These are phyloP conservation scores for Fusarium haematococcum DNA, from an alignment of 2,329 filamentous ascomycete species.

Conservation along the genomic window DNA sequence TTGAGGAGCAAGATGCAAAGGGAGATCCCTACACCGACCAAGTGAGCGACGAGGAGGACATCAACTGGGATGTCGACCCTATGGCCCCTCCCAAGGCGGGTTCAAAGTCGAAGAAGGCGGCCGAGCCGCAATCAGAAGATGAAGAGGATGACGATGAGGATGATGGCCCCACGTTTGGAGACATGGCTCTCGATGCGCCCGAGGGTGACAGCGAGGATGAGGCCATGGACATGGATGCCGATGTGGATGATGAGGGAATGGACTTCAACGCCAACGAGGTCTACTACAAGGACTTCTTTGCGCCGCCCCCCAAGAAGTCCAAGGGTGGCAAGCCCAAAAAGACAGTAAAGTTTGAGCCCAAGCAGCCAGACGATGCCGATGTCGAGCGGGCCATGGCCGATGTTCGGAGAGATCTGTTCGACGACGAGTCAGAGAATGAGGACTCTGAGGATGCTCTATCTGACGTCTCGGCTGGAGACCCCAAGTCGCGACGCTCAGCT, in stretches of 20 bases:
- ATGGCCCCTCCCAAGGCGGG: conserved; percentile 56
- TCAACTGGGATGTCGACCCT: conserved; percentile 90
- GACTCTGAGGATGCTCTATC: conserved; percentile 74
- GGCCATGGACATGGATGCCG: conserved; percentile 61
- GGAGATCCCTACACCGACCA: conserved; percentile 80
- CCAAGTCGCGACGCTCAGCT: conserved; percentile 80
- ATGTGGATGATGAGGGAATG: conserved; percentile 67
- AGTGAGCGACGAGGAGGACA: conserved; percentile 84
- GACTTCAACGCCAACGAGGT: conserved; percentile 85
- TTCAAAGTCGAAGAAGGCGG: conserved; percentile 45
- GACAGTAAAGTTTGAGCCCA: conserved; percentile 54
- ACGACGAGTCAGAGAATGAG: conserved; percentile 75
- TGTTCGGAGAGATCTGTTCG: conserved; percentile 90
- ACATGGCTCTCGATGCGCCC: conserved; percentile 79
- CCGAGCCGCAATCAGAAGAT: conserved; percentile 35
- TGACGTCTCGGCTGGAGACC: conserved; percentile 75
- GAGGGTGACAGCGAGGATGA: conserved; percentile 78
- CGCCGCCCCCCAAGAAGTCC: conserved; percentile 81
- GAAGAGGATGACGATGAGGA: conserved; percentile 75
- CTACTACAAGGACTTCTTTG: conserved; percentile 94
- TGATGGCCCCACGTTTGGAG: conserved; percentile 84
- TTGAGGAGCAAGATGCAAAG: conserved; percentile 85
- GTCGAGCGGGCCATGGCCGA: conserved; percentile 86
- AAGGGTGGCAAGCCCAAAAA: conserved; percentile 62
- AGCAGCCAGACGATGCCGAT: conserved; percentile 69